Conservation (phyloP, 306 rosid genomes). For the Medicago ruthenica region DNA sequence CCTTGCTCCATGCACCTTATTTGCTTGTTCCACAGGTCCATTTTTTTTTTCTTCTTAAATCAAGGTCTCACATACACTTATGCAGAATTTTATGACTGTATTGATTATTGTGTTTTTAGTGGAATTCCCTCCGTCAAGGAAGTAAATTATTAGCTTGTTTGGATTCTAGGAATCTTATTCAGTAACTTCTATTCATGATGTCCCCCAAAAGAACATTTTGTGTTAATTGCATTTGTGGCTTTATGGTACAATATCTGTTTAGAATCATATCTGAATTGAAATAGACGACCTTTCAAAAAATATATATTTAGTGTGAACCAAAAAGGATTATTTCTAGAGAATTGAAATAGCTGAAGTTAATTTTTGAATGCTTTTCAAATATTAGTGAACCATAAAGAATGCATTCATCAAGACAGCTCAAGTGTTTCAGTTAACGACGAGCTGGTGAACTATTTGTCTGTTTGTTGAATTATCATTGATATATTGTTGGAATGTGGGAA, state of each 20-base stretch:
- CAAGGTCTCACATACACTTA: not conserved
- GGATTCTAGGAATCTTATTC: slow-evolving; percentile 15
- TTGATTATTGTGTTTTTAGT: slow-evolving; percentile 9
- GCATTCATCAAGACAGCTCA: slow-evolving; percentile 35
- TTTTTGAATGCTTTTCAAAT: slow-evolving; percentile 25
- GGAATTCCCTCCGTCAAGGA: slow-evolving; percentile 25
- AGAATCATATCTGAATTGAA: slow-evolving; percentile 30
- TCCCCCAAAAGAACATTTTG: slow-evolving; percentile 12
- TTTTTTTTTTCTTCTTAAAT: slow-evolving; percentile 19
- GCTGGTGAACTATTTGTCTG: slow-evolving; percentile 26
- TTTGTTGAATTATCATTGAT: slow-evolving; percentile 13
- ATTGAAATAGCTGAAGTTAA: slow-evolving; percentile 21
- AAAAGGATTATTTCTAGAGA: slow-evolving; percentile 39
- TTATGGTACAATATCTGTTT: slow-evolving; percentile 27
- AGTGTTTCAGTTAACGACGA: slow-evolving; percentile 15
- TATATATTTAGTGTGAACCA: slow-evolving; percentile 2
- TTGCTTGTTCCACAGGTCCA: not conserved
- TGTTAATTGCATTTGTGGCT: slow-evolving; percentile 28
- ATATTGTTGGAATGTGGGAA: slow-evolving; percentile 9
- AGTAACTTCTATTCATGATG: slow-evolving; percentile 29
- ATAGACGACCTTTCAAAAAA: slow-evolving; percentile 31
- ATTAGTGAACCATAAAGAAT: slow-evolving; percentile 23
- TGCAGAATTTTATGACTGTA: not conserved
- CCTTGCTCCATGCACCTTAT: not conserved
- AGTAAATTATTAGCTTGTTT: slow-evolving; percentile 20